Evolutionary conservation across 352 stramenopile species (phyloP), one percentile per base, ranked within the genome.

Genomic region (Poterioochromonas sp.): DNA sequence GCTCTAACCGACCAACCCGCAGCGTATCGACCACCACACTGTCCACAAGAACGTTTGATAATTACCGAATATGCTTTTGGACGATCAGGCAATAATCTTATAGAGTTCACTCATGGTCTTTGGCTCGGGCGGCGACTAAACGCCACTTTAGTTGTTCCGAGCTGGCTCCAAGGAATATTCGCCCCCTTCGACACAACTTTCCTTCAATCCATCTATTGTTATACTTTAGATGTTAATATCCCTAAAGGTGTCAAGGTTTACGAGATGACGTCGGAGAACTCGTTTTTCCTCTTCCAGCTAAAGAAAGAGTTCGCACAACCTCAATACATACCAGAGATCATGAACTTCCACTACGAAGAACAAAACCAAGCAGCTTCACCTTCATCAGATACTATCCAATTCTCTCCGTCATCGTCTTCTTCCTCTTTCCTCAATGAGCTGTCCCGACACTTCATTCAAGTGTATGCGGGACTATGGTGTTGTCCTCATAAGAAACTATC

Each of bases 61-160:
- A 76, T 76, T 8, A 63, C 69, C n/a, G 69, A 76, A 43, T 44
- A 62, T 63, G 5, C 39, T n/a, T 76, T 40, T 40, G 69, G 69
- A 39, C 2, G 49, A 58, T 12, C 12, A 11, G 69, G 69, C 1
- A 76, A 76, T 63, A 37, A 76, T 40, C 12, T 76, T 8, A 63
- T 76, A 37, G 43, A 37, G 12, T 63, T 76, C 15, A 39, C 69
- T 15, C 12, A 76, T 63, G 32, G 12, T 43, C 22, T 76, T 32
- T 76, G 69, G 69, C 22, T 76, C 11, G 32, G 29, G 12, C 1
- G 69, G 8, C 20, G 11, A 63, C 37, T 76, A 40, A 76, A 76
- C 37, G 40, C 69, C 8, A 76, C 69, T 76, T 63, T 76, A 40
- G 32, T 76, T 22, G n/a, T 76, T 37, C 69, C 69, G 20, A 35